phyloP scores from a whole-genome alignment of 148 eudicot species.

The Silene uniflora region DNA sequence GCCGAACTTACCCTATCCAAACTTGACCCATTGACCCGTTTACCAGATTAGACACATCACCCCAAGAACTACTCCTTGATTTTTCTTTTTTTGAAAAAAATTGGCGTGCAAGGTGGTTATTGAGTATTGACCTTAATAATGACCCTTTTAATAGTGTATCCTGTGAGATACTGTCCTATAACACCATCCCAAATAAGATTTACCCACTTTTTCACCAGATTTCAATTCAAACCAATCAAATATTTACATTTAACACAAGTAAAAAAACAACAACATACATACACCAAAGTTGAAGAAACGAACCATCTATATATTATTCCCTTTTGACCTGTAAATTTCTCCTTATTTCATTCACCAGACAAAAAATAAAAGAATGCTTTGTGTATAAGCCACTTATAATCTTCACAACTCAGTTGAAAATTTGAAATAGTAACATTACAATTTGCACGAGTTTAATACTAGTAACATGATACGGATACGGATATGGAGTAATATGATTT shows the following conservation, averaged over 20 bases:
- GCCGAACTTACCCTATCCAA: too few species aligned
- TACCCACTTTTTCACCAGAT: background rate
- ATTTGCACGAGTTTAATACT: too few species aligned
- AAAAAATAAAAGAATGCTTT: constrained; percentile 11
- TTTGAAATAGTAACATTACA: background rate
- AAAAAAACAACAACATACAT: background rate
- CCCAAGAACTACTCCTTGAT: too few species aligned
- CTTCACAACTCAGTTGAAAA: background rate
- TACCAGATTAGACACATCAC: too few species aligned
- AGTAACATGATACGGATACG: too few species aligned
- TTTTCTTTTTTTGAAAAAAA: too few species aligned
- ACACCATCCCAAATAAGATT: background rate
- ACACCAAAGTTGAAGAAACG: constrained; percentile 18
- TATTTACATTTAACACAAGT: background rate
- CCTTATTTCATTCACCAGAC: background rate
- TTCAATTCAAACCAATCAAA: background rate
- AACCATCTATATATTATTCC: constrained; percentile 19
- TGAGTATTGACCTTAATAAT: too few species aligned
- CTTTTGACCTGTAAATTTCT: background rate
- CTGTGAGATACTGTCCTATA: background rate
- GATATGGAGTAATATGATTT: too few species aligned
- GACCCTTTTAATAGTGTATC: too few species aligned
- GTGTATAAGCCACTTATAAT: constrained; percentile 15
- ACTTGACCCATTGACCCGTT: too few species aligned
- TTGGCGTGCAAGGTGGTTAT: too few species aligned